A percentile compares a stretch with the other conserved stretches of the same genome.
These are phyloP conservation scores for Sistotremastrum suecicum DNA, from an alignment of 768 basidiomycete species.

Conservation along the genomic window DNA sequence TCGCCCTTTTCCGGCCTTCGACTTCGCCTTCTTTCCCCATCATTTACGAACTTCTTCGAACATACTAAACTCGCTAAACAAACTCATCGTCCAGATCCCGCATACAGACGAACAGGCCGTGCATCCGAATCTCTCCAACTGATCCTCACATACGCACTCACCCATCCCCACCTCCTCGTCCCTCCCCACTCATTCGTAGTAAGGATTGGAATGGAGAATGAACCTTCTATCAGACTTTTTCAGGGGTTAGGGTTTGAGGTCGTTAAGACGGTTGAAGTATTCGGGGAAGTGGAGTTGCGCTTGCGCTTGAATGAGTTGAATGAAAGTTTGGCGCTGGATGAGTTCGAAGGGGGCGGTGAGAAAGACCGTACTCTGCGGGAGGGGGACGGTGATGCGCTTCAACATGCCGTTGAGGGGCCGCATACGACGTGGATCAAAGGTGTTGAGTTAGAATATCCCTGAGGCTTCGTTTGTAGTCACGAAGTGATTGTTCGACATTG, in stretches of 20 bases:
- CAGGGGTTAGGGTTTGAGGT: conserved; percentile 60
- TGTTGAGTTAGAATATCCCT: too few species aligned
- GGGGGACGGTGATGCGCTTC: too few species aligned
- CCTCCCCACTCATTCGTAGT: conserved; percentile 42
- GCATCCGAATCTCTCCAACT: conserved; percentile 50
- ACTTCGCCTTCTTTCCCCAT: not conserved
- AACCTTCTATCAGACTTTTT: conserved; percentile 59
- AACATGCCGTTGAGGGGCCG: too few species aligned
- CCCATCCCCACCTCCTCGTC: conserved; percentile 23
- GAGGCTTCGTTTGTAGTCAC: too few species aligned
- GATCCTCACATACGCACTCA: conserved; percentile 54
- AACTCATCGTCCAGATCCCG: conserved; percentile 30
- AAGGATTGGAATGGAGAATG: conserved; percentile 58
- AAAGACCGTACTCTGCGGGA: too few species aligned
- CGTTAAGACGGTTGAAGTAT: conserved; percentile 56
- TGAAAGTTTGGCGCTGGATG: not conserved
- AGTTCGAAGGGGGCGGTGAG: not conserved
- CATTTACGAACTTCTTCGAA: not conserved
- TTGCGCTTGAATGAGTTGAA: conserved; percentile 1
- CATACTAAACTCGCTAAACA: not conserved
- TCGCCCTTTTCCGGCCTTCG: conserved; percentile 1
- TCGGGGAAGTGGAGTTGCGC: conserved; percentile 76
- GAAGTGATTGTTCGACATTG: too few species aligned
- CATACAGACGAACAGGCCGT: conserved; percentile 54
- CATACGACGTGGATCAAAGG: too few species aligned